Evolutionary conservation across 2,329 filamentous ascomycete genomes (phyloP).

Genomic region (Dactylella cylindrospora): DNA sequence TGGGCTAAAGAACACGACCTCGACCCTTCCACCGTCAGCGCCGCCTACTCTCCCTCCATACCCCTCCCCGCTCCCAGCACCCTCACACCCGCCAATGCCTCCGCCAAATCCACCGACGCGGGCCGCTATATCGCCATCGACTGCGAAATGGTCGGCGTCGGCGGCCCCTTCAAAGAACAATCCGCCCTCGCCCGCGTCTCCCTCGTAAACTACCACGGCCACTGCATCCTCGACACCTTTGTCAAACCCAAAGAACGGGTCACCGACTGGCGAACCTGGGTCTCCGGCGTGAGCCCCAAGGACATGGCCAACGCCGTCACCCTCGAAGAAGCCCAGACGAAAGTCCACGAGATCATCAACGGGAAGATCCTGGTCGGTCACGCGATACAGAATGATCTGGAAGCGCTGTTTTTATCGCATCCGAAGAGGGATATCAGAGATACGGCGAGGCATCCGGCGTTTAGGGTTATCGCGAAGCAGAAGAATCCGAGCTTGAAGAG

Average conservation of each 20-base stretch:
- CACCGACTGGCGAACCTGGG: constrained; percentile 83
- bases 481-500: constrained; percentile 67
- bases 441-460: constrained; percentile 75
- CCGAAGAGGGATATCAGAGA: constrained; percentile 77
- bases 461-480: constrained; percentile 67
- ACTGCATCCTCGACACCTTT: constrained; percentile 91
- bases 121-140: constrained; percentile 93
- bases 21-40: constrained; percentile 48
- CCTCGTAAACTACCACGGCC: constrained; percentile 88
- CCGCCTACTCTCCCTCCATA: constrained; percentile 3
- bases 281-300: constrained; percentile 76
- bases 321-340: constrained; percentile 75
- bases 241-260: constrained; percentile 76
- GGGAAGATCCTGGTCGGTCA: constrained; percentile 79
- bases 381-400: constrained; percentile 74
- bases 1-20: constrained; percentile 33
- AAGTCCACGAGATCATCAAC: constrained; percentile 68
- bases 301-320: constrained; percentile 66
- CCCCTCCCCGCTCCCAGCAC: not conserved
- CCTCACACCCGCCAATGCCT: not conserved
- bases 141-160: constrained; percentile 97
- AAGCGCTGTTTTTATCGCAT: constrained; percentile 75
- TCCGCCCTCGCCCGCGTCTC: constrained; percentile 83
- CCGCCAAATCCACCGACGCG: constrained; percentile 61
- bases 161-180: constrained; percentile 66